Percentiles rank a stretch among this genome's conserved stretches.
Conservation (phyloP, 305 asterid genomes). For the Fraxinus angustifolia region DNA sequence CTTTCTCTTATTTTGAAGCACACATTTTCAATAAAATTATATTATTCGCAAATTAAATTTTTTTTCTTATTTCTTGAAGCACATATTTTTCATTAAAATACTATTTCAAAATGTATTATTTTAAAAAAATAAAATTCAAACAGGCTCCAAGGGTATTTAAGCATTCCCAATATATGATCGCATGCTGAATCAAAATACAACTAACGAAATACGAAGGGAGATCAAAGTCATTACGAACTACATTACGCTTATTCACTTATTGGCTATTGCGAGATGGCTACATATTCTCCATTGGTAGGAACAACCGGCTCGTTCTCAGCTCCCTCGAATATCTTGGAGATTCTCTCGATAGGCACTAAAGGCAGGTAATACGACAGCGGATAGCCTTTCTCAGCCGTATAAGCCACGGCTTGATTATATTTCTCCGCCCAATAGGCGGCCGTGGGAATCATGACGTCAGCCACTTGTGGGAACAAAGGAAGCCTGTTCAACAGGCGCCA, state of each 20-base stretch:
- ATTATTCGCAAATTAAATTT: too few species aligned
- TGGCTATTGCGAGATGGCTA: constrained; percentile 19
- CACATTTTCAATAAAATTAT: too few species aligned
- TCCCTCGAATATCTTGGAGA: constrained; percentile 51
- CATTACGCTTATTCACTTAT: background rate
- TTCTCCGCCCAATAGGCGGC: constrained; percentile 73
- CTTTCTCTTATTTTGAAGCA: too few species aligned
- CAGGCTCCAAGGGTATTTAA: too few species aligned
- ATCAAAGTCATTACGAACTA: background rate
- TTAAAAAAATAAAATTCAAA: too few species aligned
- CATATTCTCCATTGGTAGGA: constrained; percentile 30
- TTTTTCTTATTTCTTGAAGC: too few species aligned
- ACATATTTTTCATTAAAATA: too few species aligned
- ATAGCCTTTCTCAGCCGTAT: constrained; percentile 43
- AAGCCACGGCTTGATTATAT: constrained; percentile 50
- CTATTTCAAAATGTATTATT: too few species aligned
- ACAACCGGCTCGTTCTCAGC: constrained; percentile 32
- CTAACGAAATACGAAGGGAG: background rate
- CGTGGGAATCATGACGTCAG: constrained; percentile 64
- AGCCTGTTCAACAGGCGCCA: constrained; percentile 57
- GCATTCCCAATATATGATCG: background rate
- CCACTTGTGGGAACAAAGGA: constrained; percentile 63
- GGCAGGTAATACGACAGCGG: constrained; percentile 53
- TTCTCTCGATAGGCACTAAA: constrained; percentile 59
- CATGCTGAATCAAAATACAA: background rate